These are phyloP conservation scores for Kokia cookei DNA, from an alignment of 441 rosid genomes.

Conservation along the genomic window DNA sequence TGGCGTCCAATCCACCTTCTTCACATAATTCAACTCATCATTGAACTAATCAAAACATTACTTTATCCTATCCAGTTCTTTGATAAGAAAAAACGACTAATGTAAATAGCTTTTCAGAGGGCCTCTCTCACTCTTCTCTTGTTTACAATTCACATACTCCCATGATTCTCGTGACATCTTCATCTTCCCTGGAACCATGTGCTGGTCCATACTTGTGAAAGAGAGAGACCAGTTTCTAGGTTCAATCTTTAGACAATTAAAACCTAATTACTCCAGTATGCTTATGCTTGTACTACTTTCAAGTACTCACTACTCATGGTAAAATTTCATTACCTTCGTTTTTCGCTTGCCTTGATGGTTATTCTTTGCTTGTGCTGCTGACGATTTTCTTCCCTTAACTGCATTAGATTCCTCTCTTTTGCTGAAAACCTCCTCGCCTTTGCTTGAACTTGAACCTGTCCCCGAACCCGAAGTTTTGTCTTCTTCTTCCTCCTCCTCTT, in stretches of 20 bases:
- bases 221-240: background rate
- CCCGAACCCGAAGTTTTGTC: constrained; percentile 21
- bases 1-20: constrained; percentile 98
- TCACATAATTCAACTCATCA: constrained; percentile 23
- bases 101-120: background rate
- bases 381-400: constrained; percentile 39
- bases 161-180: constrained; percentile 26
- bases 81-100: too few species aligned
- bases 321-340: constrained; percentile 48
- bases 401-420: constrained; percentile 29
- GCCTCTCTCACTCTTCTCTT: background rate
- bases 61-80: background rate
- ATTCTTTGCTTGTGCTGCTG: constrained; percentile 28
- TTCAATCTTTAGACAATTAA: background rate
- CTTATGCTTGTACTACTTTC: background rate
- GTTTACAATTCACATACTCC: constrained; percentile 1
- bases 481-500: constrained; percentile 17
- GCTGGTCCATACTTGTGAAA: background rate
- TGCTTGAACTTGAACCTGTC: constrained; percentile 17
- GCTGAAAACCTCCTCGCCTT: constrained; percentile 52
- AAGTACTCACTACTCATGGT: background rate
- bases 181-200: background rate
- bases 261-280: background rate
- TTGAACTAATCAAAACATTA: background rate
- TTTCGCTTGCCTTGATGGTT: constrained; percentile 64